phyloP scores from a whole-genome alignment of 768 basidiomycete genomes.

The Pleurotus tuoliensis region DNA sequence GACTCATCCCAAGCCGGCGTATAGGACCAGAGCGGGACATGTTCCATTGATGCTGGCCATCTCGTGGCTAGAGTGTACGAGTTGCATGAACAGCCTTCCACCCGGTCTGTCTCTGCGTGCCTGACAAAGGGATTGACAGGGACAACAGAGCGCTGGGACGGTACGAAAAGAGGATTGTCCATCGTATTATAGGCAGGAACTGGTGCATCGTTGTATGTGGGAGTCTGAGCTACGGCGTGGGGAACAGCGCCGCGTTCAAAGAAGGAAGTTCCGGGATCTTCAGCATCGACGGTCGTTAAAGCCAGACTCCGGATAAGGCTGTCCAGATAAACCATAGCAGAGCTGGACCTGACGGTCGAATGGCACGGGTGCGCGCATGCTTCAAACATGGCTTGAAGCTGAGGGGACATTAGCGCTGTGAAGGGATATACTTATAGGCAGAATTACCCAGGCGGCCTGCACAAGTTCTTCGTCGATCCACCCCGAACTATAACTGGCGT shows the following conservation, averaged over 20 bases:
- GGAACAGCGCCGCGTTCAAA: slow-evolving; percentile 53
- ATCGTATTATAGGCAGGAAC: neutral
- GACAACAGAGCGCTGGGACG: neutral
- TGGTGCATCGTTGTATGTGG: neutral
- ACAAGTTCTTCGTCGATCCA: slow-evolving; percentile 74
- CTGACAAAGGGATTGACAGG: slow-evolving; percentile 4
- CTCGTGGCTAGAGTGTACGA: slow-evolving; percentile 46
- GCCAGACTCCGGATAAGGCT: slow-evolving; percentile 60
- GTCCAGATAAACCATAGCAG: slow-evolving; percentile 61
- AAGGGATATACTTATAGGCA: neutral
- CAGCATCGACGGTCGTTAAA: slow-evolving; percentile 55
- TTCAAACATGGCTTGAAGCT: slow-evolving; percentile 73
- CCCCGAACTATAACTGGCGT: slow-evolving; percentile 65
- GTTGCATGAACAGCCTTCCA: slow-evolving; percentile 37
- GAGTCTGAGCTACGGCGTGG: slow-evolving; percentile 21
- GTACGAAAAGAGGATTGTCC: neutral
- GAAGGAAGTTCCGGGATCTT: slow-evolving; percentile 45
- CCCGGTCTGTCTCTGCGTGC: slow-evolving; percentile 16
- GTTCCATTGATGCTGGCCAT: slow-evolving; percentile 47
- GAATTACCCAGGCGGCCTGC: slow-evolving; percentile 70
- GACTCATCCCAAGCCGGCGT: slow-evolving; percentile 61
- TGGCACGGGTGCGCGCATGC: slow-evolving; percentile 65
- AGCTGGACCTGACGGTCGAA: slow-evolving; percentile 47
- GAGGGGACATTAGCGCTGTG: neutral
- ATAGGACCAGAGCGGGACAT: slow-evolving; percentile 59